Percentiles rank a stretch among this genome's conserved stretches.
Conservation (phyloP, 306 rosid species). For the Casuarina cunninghamiana region DNA sequence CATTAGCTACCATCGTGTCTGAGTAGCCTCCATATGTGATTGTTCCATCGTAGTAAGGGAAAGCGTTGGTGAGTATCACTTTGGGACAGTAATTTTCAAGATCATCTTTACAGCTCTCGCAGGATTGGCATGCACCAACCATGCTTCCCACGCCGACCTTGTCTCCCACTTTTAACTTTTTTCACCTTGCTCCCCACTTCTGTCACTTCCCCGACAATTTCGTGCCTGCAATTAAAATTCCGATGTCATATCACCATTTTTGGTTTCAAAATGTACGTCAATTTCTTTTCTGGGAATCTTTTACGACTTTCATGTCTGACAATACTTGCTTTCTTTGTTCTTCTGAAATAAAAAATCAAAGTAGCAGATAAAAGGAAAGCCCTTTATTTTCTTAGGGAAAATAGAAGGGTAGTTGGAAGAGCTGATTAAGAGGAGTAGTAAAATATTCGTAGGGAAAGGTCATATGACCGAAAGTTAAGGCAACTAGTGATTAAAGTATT, state of each 20-base stretch:
- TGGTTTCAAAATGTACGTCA: too few species aligned
- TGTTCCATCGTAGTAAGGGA: conserved; percentile 22
- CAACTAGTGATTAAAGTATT: too few species aligned
- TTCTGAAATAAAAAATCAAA: too few species aligned
- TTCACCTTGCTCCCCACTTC: conserved; percentile 60
- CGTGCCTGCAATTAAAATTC: conserved; percentile 34
- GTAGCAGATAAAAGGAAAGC: too few species aligned
- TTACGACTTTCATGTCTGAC: too few species aligned
- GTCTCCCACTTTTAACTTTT: conserved; percentile 59
- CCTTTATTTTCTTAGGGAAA: too few species aligned
- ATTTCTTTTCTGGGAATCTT: too few species aligned
- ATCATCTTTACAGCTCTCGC: conserved; percentile 35
- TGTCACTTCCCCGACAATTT: conserved; percentile 56
- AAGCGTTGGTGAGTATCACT: conserved; percentile 6
- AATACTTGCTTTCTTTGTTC: too few species aligned
- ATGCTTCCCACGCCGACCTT: conserved; percentile 57
- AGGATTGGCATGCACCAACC: conserved; percentile 53
- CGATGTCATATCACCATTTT: background rate
- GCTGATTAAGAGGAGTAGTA: too few species aligned
- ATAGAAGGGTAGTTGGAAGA: too few species aligned
- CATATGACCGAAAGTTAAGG: too few species aligned
- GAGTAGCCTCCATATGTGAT: conserved; percentile 36
- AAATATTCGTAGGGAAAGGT: too few species aligned
- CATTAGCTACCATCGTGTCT: conserved; percentile 19
- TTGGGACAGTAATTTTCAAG: conserved; percentile 31